Evolutionary conservation across 768 basidiomycete species (phyloP), one percentile per base, ranked within the genome.

Genomic region (Naganishia onofrii): DNA sequence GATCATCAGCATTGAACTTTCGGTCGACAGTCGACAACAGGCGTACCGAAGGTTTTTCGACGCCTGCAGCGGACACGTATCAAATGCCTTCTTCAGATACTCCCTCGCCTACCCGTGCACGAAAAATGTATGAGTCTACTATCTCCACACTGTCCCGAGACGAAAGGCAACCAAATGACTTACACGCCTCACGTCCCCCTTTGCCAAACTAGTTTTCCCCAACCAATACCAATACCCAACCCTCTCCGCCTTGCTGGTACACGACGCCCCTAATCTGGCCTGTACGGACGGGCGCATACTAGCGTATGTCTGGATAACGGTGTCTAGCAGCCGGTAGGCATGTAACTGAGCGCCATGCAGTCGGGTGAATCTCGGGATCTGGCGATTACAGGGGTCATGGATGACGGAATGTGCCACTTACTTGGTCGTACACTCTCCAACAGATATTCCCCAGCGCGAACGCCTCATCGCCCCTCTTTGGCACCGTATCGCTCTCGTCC

Each of bases 381-480:
- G 3, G 52, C 17, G 32, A 23, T 5, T 51, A 2, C 9, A 13
- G 36, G 3, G 26, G 28, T 3, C 15, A 52, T 31, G 12, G 3
- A 26, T 38, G 5, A 12, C 38, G 34, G 23, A 66, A 52, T 9
- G 44, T 26, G 17, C 3, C 29, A 55, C 66, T 32, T 28, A 71
- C 70, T 48, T 71, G 70, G 31, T 71, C 66, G 36, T 67, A 71
- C 31, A 68, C 66, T 29, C 67, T 71, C 70, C 66, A 67, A 34
- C 70, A 71, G 13, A 71, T 56, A 55, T 71, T 71, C n/a, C 70
- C 70, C 34, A 71, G 31, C 5, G 70, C 70, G 42, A 71, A 71
- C 0, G 64, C 56, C 36, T 67, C 51, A 28, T 71, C 70, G 3
- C 70, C 70, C 26, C 70, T 32, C 21, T 66, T 67, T 19, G 70